Base-by-base conservation (phyloP, 2,329 filamentous ascomycete genomes). In the Aureobasidium musti region DNA sequence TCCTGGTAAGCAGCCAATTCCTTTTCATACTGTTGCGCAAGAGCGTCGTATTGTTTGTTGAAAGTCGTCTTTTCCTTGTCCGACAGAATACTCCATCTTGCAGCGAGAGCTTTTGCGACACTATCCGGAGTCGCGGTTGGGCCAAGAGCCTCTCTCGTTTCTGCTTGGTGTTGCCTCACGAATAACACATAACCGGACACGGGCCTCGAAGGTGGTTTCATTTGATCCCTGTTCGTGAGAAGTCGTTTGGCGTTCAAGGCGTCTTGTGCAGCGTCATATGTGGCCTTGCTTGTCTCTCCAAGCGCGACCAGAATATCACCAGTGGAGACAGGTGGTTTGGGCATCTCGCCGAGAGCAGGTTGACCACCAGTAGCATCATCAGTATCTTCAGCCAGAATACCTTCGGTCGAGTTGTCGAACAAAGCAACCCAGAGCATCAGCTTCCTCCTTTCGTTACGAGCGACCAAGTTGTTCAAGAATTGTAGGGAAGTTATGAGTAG, bases 401-500 rank as follows among this genome's bases (percentile, higher is more conserved):
- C 66, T 30, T 67, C 66, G 5, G 66, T 67, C 1, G 66, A 64
- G 21, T 68, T 68, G 54, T 87, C 87, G 70, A 89, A 89, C 1
- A 89, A 78, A 73, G 87, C 84, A 43, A 88, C 76, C 86, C 86
- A 89, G 2, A 89, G 80, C 71, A 87, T 85, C 70, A 88, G 80
- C 72, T 89, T 89, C 45, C 86, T 79, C 67, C 86, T 82, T 75
- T 89, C 86, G 70, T 89, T 89, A 68, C 86, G 83, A 72, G 86
- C 86, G 54, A 87, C 85, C 57, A 88, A 82, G 69, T 89, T 89
- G 76, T 89, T 87, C 65, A 89, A 76, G 70, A 87, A 88, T 72
- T 89, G 87, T n/a, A 89, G 79, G 68, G 84, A 86, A 2, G 86
- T 87, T 65, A 88, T 88, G 71, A 89, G 79, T 21, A 89, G 78